phyloP scores from a whole-genome alignment of 805 yeast genomes.

The Nakazawaea anatomiae region DNA sequence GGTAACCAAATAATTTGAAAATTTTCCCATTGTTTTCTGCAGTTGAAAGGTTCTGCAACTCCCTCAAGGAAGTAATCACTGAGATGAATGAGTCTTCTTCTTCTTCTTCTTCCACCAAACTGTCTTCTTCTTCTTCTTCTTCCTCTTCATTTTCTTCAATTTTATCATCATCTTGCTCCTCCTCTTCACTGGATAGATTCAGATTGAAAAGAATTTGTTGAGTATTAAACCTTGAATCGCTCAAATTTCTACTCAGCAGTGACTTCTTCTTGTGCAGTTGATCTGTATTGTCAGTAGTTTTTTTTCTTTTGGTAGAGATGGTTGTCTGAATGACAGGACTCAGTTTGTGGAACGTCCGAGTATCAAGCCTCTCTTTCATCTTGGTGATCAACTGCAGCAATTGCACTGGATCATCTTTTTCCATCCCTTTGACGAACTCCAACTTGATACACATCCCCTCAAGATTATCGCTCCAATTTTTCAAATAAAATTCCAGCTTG shows the following conservation, averaged over 20 bases:
- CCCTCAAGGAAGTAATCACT: background rate
- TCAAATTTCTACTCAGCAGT: background rate
- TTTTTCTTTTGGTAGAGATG: constrained; percentile 1
- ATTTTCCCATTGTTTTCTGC: background rate
- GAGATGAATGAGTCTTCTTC: constrained; percentile 6
- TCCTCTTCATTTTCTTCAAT: background rate
- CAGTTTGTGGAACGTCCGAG: background rate
- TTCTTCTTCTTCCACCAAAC: background rate
- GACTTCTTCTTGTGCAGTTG: background rate
- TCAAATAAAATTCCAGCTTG: constrained; percentile 2
- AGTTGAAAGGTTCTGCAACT: background rate
- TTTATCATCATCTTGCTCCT: background rate
- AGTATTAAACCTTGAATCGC: background rate
- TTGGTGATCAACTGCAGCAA: background rate
- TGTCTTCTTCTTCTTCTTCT: background rate
- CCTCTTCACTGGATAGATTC: background rate
- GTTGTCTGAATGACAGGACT: background rate
- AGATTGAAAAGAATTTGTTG: constrained; percentile 6
- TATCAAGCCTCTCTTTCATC: background rate
- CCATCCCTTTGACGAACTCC: background rate
- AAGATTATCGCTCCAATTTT: background rate
- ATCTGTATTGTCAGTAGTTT: background rate
- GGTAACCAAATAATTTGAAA: constrained; percentile 5
- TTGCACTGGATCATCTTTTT: background rate
- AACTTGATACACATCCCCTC: constrained; percentile 7